Base-by-base conservation (phyloP, 345 rosid genomes). In the Populus pruinosa region DNA sequence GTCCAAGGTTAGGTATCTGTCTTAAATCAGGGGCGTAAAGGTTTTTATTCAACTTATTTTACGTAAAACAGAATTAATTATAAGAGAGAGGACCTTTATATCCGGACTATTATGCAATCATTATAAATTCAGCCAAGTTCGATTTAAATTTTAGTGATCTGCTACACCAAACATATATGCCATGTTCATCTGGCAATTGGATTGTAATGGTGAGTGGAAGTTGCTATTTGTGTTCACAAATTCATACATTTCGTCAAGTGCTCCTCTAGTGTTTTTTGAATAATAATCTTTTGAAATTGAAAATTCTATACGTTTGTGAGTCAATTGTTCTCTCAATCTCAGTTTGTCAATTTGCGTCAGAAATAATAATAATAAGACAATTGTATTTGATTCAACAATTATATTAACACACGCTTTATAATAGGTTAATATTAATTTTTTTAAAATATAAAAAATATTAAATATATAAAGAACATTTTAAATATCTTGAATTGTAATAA, bases 1-100 rank as follows among this genome's bases (percentile, higher is more conserved):
- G 70, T 44, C 70, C 70, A 44, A 27, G 43, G 70, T 47, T 33
- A 65, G 63, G 77, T 47, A 31, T 44, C 18, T 41, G 63, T 75
- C 63, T 31, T 35, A 47, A 47, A 29, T 44, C 31, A 14, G 62
- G 23, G 70, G n/a, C 31, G 44, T 29, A 20, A 25, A 70, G 5
- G 16, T 5, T 6, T 65, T 27, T 13, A 1, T 35, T 35, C n/a
- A 36, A 21, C 9, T 38, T 9, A 3, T 36, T 67, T 31, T 18
- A 67, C 70, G 31, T 31, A 21, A 50, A 23, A 2, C 14, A 25
- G 3, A 33, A 70, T 23, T 70, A 14, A 70, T 47, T 14, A 50
- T 31, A 3, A 44, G 18, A 31, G 44, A 10, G 47, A 35, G 44
- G 23, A 29, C 6, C 44, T 69, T 67, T 20, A 8, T 38, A 69